Evolutionary conservation across 331 rosid genomes (phyloP), one percentile per base, ranked within the genome.

Genomic region (Arachis monticola): DNA sequence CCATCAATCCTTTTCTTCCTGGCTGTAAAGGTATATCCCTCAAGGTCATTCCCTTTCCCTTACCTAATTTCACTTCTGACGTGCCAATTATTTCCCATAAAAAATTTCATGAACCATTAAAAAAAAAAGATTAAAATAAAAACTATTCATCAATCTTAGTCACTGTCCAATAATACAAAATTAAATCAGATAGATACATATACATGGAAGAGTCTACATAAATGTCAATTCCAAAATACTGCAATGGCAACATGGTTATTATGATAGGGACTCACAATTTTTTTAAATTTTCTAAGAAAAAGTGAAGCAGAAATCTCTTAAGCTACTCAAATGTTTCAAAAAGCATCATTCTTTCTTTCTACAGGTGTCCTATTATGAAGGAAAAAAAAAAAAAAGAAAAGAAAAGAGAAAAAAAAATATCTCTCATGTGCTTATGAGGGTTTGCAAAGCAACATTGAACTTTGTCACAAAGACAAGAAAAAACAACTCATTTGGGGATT

Each of bases 401-500:
- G 17, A 17, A 17, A 17, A 17, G 22, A 17, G 22, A 17, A 6
- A 46, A 8, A 63, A 50, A 5, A 30, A n/a, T 59, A 35, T 9
- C 32, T 46, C 41, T 77, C 68, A 74, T 53, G 77, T 85, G 90
- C 84, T 85, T 85, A 75, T 72, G 90, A 91, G 89, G 79, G 68
- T 82, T 74, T 77, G 80, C 76, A 78, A 93, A 91, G 96, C 92
- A 91, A 91, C 93, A 79, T 75, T 73, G 83, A 85, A 61, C 98
- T 91, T 89, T 82, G 92, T 84, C 80, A 89, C 73, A 32, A 91
- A 91, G 98, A 93, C 91, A 91, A 91, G 97, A 89, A 91, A 91
- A 69, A 85, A 87, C 97, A 91, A 84, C 97, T 81, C 87, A 85
- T 70, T 78, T 71, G 42, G 53, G 50, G 45, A 81, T 78, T 70